Evolutionary conservation across 2,329 filamentous ascomycete species (phyloP).

Genomic region (Scortechinia acanthostroma): DNA sequence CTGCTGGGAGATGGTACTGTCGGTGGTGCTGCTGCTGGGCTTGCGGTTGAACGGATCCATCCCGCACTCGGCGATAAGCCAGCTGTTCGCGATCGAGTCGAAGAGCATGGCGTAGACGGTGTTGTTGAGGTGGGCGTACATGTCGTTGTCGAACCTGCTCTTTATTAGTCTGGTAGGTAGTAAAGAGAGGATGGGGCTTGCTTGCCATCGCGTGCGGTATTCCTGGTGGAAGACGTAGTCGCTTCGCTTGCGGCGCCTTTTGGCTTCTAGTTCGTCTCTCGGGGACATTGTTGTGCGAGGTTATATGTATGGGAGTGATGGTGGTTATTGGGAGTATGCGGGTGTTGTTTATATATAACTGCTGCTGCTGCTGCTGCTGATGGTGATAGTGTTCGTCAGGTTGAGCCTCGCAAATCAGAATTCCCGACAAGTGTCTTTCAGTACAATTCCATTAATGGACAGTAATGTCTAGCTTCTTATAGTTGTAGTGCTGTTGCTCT

Average conservation of each 20-base stretch:
- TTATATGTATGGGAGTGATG: no score
- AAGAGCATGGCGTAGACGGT: slow-evolving; percentile 80
- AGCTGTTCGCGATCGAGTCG: slow-evolving; percentile 84
- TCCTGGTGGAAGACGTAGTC: slow-evolving; percentile 77
- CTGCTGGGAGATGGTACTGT: slow-evolving; percentile 26
- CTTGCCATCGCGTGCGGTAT: slow-evolving; percentile 76
- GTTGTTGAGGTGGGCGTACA: slow-evolving; percentile 92
- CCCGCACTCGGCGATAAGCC: slow-evolving; percentile 72
- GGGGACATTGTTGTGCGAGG: slow-evolving; percentile 1
- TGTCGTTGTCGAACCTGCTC: slow-evolving; percentile 66
- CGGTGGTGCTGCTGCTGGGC: no score
- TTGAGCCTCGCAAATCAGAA: no score
- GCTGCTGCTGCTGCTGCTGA: no score
- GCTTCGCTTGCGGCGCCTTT: slow-evolving; percentile 55
- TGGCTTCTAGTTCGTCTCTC: slow-evolving; percentile 14
- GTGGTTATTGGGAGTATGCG: no score
- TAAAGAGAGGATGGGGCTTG: not conserved
- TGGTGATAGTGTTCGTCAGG: no score
- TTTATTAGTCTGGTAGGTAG: no score
- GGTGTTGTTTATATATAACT: no score
- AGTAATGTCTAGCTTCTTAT: no score
- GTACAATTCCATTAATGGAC: no score
- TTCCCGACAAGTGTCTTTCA: no score
- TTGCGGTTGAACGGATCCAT: slow-evolving; percentile 58
- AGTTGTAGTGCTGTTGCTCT: no score